Percentiles rank a stretch among this genome's conserved stretches.
Evolutionary conservation across 1,284 basidiomycete species (phyloP).

Genomic region (Coniferiporia sulphurascens): DNA sequence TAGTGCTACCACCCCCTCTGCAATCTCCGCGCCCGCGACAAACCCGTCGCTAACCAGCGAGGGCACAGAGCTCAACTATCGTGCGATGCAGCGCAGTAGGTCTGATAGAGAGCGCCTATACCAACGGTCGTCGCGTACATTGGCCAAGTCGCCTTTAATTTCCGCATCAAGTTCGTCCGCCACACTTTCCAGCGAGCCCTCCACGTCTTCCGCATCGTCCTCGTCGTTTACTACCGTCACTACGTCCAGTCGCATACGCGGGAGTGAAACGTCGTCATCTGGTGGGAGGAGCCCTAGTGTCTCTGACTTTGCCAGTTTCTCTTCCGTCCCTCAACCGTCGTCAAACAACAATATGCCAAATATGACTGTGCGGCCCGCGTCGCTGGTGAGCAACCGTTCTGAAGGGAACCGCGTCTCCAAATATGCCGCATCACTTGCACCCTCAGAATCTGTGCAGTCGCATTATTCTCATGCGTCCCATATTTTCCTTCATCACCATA

Average conservation of each 20-base stretch:
- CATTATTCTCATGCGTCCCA: conserved; percentile 52
- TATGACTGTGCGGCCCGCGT: conserved; percentile 45
- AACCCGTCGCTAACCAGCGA: conserved; percentile 67
- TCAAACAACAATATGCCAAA: conserved; percentile 23
- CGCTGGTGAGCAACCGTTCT: conserved; percentile 52
- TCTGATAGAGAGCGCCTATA: conserved; percentile 51
- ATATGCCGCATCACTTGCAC: conserved; percentile 52
- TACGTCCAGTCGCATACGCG: conserved; percentile 38
- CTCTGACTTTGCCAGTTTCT: conserved; percentile 30
- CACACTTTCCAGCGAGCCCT: conserved; percentile 50
- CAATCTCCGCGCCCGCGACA: conserved; percentile 72
- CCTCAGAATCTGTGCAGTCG: conserved; percentile 44
- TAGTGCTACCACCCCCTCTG: conserved; percentile 19
- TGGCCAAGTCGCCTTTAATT: conserved; percentile 42
- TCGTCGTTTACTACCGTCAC: conserved; percentile 33
- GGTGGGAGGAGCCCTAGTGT: conserved; percentile 24
- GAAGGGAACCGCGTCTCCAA: conserved; percentile 57
- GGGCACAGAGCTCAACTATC: conserved; percentile 65
- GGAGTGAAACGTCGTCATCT: conserved; percentile 47
- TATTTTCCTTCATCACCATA: conserved; percentile 45
- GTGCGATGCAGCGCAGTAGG: conserved; percentile 42
- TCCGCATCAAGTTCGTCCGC: conserved; percentile 52
- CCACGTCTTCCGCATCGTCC: conserved; percentile 29
- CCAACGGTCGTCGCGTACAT: conserved; percentile 30
- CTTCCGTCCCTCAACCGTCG: conserved; percentile 31